phyloP scores from a whole-genome alignment of 2,329 filamentous ascomycete genomes.

The Sclerotiophoma versabilis region DNA sequence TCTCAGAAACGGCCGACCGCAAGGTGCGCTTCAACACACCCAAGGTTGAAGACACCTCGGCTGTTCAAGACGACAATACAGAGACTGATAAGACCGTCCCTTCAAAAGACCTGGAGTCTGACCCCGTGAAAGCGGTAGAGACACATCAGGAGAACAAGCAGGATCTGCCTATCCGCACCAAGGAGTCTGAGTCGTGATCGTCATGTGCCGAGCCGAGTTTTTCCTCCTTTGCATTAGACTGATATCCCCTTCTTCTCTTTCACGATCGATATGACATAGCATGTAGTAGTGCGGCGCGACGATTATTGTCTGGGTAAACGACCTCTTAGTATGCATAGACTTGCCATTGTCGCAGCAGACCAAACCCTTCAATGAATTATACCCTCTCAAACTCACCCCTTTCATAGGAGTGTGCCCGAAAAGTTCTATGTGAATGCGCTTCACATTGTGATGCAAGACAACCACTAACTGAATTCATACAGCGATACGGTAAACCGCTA shows the following conservation, averaged over 20 bases:
- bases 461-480: too few relatives aligned
- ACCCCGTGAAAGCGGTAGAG: constrained; percentile 19
- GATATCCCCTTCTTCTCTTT: constrained; percentile 14
- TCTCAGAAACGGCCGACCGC: constrained; percentile 61
- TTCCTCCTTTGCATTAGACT: constrained; percentile 8
- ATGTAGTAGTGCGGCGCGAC: constrained; percentile 5
- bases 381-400: too few relatives aligned
- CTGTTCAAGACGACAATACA: background rate
- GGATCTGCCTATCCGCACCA: constrained; percentile 19
- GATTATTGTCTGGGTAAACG: background rate
- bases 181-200: constrained; percentile 20
- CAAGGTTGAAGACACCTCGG: constrained; percentile 8
- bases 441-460: too few relatives aligned
- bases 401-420: too few relatives aligned
- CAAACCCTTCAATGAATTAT: too few relatives aligned
- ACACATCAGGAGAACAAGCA: constrained; percentile 14
- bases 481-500: too few relatives aligned
- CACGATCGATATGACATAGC: constrained; percentile 10
- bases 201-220: background rate
- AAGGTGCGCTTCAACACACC: constrained; percentile 48
- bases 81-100: constrained; percentile 1
- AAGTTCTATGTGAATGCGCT: too few relatives aligned
- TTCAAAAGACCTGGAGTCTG: constrained; percentile 24
- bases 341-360: too few relatives aligned
- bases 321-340: constrained; percentile 1